Evolutionary conservation across 768 basidiomycete genomes (phyloP).

Genomic region (Hericium coralloides): DNA sequence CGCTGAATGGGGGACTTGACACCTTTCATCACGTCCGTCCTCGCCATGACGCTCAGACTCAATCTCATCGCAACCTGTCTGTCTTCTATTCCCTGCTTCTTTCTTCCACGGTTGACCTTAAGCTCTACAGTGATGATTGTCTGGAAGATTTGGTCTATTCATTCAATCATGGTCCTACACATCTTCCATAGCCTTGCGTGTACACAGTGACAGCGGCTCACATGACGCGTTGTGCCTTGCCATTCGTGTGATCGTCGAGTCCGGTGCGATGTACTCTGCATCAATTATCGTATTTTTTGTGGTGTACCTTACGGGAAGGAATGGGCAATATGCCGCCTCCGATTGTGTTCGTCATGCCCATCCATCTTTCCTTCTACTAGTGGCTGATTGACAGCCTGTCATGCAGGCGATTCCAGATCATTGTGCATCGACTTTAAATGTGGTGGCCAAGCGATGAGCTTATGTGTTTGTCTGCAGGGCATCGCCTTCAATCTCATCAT

Average conservation of each 20-base stretch:
- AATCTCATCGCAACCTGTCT: neutral
- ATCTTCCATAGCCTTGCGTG: neutral
- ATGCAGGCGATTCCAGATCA: too few species aligned
- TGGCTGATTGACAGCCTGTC: too few species aligned
- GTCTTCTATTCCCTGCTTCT: neutral
- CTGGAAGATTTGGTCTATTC: neutral
- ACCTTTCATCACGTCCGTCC: neutral
- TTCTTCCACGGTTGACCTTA: too few species aligned
- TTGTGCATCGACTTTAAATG: too few species aligned
- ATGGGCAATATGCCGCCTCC: too few species aligned
- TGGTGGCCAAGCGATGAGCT: too few species aligned
- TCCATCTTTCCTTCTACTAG: too few species aligned
- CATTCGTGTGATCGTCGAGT: constrained; percentile 12
- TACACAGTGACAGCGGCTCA: neutral
- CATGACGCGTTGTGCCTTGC: constrained; percentile 4
- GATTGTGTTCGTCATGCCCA: too few species aligned
- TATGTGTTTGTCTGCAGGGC: neutral
- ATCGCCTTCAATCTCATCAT: neutral
- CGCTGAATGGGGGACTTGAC: neutral
- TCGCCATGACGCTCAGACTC: neutral
- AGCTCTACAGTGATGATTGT: neutral
- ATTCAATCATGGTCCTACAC: neutral
- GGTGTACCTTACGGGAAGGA: too few species aligned
- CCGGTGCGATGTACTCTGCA: too few species aligned
- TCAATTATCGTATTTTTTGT: too few species aligned